Evolutionary conservation across 352 stramenopile species (phyloP), one percentile per base, ranked within the genome.

Genomic region (Pythium sukuiense): DNA sequence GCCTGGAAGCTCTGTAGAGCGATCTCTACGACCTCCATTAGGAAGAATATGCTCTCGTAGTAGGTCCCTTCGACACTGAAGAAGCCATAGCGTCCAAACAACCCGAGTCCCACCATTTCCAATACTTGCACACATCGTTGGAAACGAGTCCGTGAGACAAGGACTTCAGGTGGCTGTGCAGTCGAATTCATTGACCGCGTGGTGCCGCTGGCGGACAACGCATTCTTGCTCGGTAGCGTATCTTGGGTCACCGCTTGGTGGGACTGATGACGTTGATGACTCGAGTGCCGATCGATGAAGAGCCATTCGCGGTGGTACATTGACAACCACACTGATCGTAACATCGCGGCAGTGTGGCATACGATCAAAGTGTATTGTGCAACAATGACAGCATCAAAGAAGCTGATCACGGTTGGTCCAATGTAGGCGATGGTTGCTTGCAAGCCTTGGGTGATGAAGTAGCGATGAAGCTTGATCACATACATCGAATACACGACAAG

Each of bases 1-100:
- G 59, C 52, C 39, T 72, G 65, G 37, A 57, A 67, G 0, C 45
- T 64, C 18, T 72, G 65, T 3, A 70, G 14, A 8, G 16, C 39
- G 16, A 65, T 46, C 14, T 65, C 64, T 2, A 58, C 13, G n/a
- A 56, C 12, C 33, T 70, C 64, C 7, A 56, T 41, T 2, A 43
- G 16, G 55, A 65, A 52, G 32, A 62, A 65, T n/a, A 30, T 13
- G 16, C 8, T 11, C 2, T 65, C 64, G 18, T 58, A 70, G 14
- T 50, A 27, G 2, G 55, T 29, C 18, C 56, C 63, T 30, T 61
- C 29, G 27, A 70, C 32, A 9, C 56, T 54, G 27, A 55, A 61
- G 14, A 50, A 18, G 7, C 27, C 26, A 18, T 18, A 45, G 37
- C 37, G 37, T 12, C 37, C 37, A 12, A 45, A 45, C 37, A 45